Conservation (phyloP, 805 yeast genomes). For the Metschnikowia corniflorae region DNA sequence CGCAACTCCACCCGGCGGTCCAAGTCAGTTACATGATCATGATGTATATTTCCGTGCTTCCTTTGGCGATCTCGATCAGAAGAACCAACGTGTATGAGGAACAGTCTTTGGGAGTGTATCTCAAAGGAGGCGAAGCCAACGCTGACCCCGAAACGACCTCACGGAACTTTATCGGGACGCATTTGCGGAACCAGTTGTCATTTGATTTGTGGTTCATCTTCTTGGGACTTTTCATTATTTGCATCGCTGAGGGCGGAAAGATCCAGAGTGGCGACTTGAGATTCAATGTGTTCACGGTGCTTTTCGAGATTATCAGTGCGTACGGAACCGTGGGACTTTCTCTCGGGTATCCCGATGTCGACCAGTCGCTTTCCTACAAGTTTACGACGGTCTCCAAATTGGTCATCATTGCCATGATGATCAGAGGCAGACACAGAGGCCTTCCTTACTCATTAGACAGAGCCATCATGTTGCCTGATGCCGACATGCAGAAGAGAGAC, state of each 20-base stretch:
- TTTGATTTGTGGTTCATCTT: slow-evolving; percentile 94
- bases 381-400: slow-evolving; percentile 74
- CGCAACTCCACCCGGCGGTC: slow-evolving; percentile 79
- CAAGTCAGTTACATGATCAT: slow-evolving; percentile 91
- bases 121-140: slow-evolving; percentile 30
- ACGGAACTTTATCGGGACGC: slow-evolving; percentile 72
- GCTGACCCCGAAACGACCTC: slow-evolving; percentile 41
- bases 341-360: slow-evolving; percentile 68
- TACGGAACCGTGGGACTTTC: slow-evolving; percentile 96
- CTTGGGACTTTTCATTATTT: slow-evolving; percentile 78
- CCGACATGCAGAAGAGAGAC: slow-evolving; percentile 60
- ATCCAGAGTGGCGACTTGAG: slow-evolving; percentile 41
- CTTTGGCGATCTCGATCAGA: slow-evolving; percentile 93
- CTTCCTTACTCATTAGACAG: slow-evolving; percentile 90
- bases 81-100: slow-evolving; percentile 98
- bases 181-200: slow-evolving; percentile 85
- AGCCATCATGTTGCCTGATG: slow-evolving; percentile 83
- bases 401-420: slow-evolving; percentile 82
- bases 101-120: slow-evolving; percentile 89
- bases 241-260: slow-evolving; percentile 77
- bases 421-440: slow-evolving; percentile 96
- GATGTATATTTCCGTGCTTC: slow-evolving; percentile 98
- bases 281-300: slow-evolving; percentile 65
- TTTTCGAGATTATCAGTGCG: slow-evolving; percentile 90
- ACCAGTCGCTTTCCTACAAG: slow-evolving; percentile 69